phyloP scores from a whole-genome alignment of 495 filamentous ascomycete species.

The Paragyromitra xinjiangensis region DNA sequence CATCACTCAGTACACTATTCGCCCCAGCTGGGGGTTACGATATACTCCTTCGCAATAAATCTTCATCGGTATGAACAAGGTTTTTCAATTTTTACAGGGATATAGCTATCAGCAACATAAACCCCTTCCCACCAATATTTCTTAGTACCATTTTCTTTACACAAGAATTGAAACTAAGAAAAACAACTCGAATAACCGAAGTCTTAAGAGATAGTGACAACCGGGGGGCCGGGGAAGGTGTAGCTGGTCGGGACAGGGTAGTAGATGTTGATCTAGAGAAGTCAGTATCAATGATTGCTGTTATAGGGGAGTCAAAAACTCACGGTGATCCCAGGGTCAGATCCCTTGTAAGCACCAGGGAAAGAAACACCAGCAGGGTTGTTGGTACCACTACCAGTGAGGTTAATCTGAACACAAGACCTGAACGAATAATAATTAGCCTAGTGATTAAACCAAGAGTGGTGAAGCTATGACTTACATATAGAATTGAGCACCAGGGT shows the following conservation, averaged over 20 bases:
- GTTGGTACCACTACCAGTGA: slow-evolving; percentile 61
- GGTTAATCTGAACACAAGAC: slow-evolving; percentile 24
- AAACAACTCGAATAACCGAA: neutral
- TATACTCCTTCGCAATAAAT: neutral
- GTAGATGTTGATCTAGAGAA: slow-evolving; percentile 27
- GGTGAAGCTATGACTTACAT: slow-evolving; percentile 12
- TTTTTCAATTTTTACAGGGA: neutral
- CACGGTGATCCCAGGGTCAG: slow-evolving; percentile 62
- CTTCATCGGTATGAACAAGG: neutral
- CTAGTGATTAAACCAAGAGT: no score
- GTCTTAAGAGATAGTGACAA: slow-evolving; percentile 19
- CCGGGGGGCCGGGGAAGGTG: slow-evolving; percentile 15
- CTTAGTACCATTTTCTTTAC: neutral
- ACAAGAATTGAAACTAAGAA: slow-evolving; percentile 1
- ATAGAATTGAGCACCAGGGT: slow-evolving; percentile 65
- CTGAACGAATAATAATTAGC: slow-evolving; percentile 5
- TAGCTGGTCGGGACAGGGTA: slow-evolving; percentile 26
- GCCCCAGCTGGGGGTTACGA: neutral
- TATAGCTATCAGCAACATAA: neutral
- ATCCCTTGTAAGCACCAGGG: slow-evolving; percentile 65
- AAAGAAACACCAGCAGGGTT: slow-evolving; percentile 62
- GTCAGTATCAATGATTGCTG: neutral
- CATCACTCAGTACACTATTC: neutral
- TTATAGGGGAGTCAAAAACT: slow-evolving; percentile 50
- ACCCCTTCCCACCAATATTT: neutral